Evolutionary conservation across 306 rosid genomes (phyloP), one percentile per base, ranked within the genome.

Genomic region (Cucumis cinereus): DNA sequence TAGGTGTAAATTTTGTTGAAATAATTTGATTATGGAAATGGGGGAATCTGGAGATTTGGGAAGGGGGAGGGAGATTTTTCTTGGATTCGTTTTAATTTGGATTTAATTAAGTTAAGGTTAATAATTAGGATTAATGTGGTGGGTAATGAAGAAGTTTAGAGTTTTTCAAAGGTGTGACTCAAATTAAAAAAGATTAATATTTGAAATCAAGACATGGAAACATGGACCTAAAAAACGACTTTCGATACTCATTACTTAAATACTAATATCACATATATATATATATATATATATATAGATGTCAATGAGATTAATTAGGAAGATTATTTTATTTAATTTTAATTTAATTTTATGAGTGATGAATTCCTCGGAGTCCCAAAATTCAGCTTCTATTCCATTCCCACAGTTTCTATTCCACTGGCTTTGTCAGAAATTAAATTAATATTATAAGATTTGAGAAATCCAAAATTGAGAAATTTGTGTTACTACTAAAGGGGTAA

Each of bases 341-440:
- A 41, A n/a, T 0, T 43, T n/a, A n/a, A n/a, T n/a, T 41, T 68
- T 2, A 68, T 22, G 13, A 69, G 54, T 69, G 62, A 81, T 45
- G 72, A 81, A 84, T 61, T 76, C 90, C 96, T 92, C 81, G 85
- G 82, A 88, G 88, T 90, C 86, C 86, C 81, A 85, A 89, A 90
- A 89, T 92, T 92, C 98, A 71, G 99, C 87, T 95, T 95, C 99
- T 90, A 95, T 95, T 95, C 99, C 98, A 90, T 95, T 95, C 96
- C 96, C 97, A 90, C 81, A 90, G 93, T 85, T 95, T 95, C 99
- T 95, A 95, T 92, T 95, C 99, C 90, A 90, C 96, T 90, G 95
- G 78, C 78, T 36, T 81, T 88, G 91, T 82, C 98, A 89, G 97
- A 77, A 64, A 6, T 74, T 52, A 80, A 82, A 20, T 12, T 57